Evolutionary conservation across 2,329 filamentous ascomycete genomes (phyloP), one percentile per base, ranked within the genome.

Genomic region (Parastagonospora nodorum): DNA sequence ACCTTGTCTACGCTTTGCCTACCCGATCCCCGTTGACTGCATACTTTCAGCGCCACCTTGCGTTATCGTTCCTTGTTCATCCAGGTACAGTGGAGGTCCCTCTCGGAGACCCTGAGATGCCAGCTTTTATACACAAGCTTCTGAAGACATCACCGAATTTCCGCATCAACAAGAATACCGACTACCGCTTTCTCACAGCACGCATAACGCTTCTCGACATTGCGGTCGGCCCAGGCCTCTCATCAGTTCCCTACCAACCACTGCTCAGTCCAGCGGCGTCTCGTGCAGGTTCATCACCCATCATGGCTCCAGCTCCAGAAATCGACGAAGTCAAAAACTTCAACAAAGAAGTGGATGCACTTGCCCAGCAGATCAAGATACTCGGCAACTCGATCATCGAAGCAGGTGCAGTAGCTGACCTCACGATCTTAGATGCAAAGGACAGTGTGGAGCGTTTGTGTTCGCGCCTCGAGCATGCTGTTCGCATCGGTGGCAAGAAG

Each of bases 341-440:
- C 77, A 90, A 97, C 66, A 72, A 75, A 5, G 79, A 85, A 9
- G 78, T 96, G 30, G 92, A 96, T 71, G 77, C 75, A 16, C 78
- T 96, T 4, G 80, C 84, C 1, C 73, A 75, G 14, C 60, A 61
- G 8, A 54, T 74, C 43, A 69, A 86, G 43, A 60, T 70, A 6
- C 75, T 84, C 10, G 79, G 80, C 46, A 77, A 77, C 14, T 81
- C 81, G 33, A 95, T 96, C 63, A 82, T 87, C 51, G 89, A 92
- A 64, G 82, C 86, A 1, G 90, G 89, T 35, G 88, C 90, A 6
- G 57, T 65, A 2, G 59, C 60, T 4, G 69, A 73, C 48, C 49
- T 71, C 38, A 85, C 85, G 16, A 85, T 88, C 62, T 79, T 94
- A 50, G 86, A 95, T 65, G 85, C 89, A 10, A 96, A 96, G 73